A percentile compares a stretch with the other conserved stretches of the same genome.
These are phyloP conservation scores for Alternaria consortialis DNA, from an alignment of 2,329 filamentous ascomycete species.

Conservation along the genomic window DNA sequence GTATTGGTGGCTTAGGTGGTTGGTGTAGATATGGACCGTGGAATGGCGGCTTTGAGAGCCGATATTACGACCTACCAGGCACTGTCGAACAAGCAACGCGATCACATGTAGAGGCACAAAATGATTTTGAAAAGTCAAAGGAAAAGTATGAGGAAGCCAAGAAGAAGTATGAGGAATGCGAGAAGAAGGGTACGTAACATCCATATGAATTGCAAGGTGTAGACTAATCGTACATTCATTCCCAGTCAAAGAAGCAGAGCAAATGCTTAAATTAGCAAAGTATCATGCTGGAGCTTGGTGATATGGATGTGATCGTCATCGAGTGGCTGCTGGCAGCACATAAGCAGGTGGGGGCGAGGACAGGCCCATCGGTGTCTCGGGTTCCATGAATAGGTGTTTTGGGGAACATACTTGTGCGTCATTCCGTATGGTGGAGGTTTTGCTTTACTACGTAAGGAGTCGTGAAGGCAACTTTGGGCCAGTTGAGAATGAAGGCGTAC, in stretches of 20 bases:
- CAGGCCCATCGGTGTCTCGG: not conserved
- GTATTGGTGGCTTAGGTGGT: not conserved
- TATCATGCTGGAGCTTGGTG: not conserved
- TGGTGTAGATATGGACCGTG: not conserved
- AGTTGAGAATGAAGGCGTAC: not conserved
- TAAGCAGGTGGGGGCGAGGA: not conserved
- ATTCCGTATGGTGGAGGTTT: not conserved
- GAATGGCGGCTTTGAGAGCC: not conserved
- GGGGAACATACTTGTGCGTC: not conserved
- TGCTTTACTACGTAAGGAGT: not conserved
- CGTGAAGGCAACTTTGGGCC: not conserved
- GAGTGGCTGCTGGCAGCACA: not conserved
- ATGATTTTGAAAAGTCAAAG: conserved; percentile 21
- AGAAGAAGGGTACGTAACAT: conserved; percentile 19
- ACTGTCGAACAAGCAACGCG: conserved; percentile 29
- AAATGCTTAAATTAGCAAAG: conserved; percentile 17
- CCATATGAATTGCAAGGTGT: not conserved
- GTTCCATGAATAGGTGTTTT: not conserved
- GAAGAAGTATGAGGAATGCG: conserved; percentile 27
- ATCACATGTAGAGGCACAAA: conserved; percentile 22
- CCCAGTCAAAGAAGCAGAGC: conserved; percentile 20
- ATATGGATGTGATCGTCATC: not conserved
- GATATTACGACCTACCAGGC: not conserved
- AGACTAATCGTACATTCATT: not conserved
- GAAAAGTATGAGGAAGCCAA: conserved; percentile 27